Evolutionary conservation across 768 basidiomycete genomes (phyloP).

Genomic region (Lactarius vividus): DNA sequence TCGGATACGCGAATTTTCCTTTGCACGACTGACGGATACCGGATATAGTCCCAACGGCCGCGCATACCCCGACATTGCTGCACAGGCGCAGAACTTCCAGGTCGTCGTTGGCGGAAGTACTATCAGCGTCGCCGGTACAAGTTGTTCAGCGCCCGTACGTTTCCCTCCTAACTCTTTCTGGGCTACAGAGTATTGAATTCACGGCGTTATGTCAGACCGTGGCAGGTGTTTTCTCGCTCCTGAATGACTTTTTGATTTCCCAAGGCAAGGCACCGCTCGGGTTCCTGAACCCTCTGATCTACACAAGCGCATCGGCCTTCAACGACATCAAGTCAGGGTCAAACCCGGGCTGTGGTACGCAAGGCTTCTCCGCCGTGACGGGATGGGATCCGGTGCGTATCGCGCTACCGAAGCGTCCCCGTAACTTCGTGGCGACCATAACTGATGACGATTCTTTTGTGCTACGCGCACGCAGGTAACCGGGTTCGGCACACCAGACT

Average conservation of each 20-base stretch:
- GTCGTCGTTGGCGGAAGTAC: conserved; percentile 50
- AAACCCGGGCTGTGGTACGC: conserved; percentile 61
- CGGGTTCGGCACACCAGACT: conserved; percentile 35
- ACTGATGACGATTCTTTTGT: neutral
- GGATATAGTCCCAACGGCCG: conserved; percentile 32
- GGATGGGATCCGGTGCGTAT: conserved; percentile 28
- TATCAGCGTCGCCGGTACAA: conserved; percentile 46
- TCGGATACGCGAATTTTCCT: conserved; percentile 2
- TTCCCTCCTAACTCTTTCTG: neutral
- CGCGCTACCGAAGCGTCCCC: neutral
- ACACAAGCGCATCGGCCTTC: conserved; percentile 33
- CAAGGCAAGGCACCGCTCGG: conserved; percentile 37
- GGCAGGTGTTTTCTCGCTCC: conserved; percentile 37
- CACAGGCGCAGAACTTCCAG: conserved; percentile 51
- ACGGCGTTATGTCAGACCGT: conserved; percentile 24
- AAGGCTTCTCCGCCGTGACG: conserved; percentile 37
- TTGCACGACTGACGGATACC: neutral
- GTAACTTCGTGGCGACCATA: neutral
- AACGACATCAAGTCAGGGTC: conserved; percentile 55
- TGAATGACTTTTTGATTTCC: conserved; percentile 40
- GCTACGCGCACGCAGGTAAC: conserved; percentile 26
- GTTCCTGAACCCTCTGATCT: conserved; percentile 42
- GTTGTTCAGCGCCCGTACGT: conserved; percentile 36
- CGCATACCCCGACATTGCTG: conserved; percentile 43
- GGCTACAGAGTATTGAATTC: neutral